Conservation (phyloP, 306 rosid species). For the Citrullus amarus region DNA sequence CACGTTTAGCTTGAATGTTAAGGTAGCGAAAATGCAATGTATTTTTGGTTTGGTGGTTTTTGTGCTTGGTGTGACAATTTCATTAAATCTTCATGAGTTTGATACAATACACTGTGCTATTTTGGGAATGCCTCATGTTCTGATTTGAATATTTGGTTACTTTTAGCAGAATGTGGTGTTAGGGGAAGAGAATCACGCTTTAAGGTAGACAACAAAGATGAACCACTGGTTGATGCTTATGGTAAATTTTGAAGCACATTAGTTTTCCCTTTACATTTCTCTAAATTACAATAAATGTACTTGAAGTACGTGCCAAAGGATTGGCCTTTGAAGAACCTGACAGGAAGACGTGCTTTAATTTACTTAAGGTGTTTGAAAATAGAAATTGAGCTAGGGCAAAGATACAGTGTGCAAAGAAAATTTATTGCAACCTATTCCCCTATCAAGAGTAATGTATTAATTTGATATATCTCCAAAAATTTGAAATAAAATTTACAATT, state of each 20-base stretch:
- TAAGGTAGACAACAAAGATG: constrained; percentile 20
- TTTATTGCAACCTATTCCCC: not conserved
- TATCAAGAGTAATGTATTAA: not conserved
- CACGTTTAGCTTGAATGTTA: not conserved
- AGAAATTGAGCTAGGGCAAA: not conserved
- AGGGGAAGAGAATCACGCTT: constrained; percentile 22
- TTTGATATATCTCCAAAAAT: not conserved
- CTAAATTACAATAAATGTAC: not conserved
- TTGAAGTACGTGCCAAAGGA: not conserved
- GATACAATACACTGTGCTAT: not conserved
- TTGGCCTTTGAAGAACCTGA: not conserved
- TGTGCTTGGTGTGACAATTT: not conserved
- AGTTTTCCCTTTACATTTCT: not conserved
- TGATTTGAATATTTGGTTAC: not conserved
- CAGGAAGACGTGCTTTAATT: not conserved
- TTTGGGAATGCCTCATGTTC: not conserved
- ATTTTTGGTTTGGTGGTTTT: constrained; percentile 4
- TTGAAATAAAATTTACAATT: not conserved
- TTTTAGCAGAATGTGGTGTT: constrained; percentile 18
- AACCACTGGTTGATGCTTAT: constrained; percentile 13
- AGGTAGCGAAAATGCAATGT: not conserved
- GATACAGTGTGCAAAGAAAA: not conserved
- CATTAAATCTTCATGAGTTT: not conserved
- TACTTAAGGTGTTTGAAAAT: not conserved
- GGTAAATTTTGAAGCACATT: constrained; percentile 22